phyloP scores from a whole-genome alignment of 495 filamentous ascomycete species.

The Daldinia childiae region DNA sequence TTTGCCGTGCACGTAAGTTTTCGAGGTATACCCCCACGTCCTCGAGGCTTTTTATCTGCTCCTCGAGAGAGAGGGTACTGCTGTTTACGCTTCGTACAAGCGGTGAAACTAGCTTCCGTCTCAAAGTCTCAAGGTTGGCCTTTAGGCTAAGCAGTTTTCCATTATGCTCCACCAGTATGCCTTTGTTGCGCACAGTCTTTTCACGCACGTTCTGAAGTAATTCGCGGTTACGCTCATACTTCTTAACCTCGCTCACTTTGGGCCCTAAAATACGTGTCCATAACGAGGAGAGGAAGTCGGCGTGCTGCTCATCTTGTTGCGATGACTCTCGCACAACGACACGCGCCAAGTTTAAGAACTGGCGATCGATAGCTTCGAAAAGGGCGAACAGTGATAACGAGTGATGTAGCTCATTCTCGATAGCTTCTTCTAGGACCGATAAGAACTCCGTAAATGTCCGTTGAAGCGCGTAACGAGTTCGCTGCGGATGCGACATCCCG shows the following conservation, averaged over 20 bases:
- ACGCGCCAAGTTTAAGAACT: slow-evolving; percentile 87
- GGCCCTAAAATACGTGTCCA: slow-evolving; percentile 86
- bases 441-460: slow-evolving; percentile 89
- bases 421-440: slow-evolving; percentile 85
- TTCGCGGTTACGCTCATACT: slow-evolving; percentile 87
- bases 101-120: slow-evolving; percentile 81
- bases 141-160: slow-evolving; percentile 80
- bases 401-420: slow-evolving; percentile 81
- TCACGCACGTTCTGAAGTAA: slow-evolving; percentile 78
- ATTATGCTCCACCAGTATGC: slow-evolving; percentile 83
- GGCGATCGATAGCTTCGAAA: slow-evolving; percentile 86
- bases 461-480: slow-evolving; percentile 79
- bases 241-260: slow-evolving; percentile 73
- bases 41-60: slow-evolving; percentile 83
- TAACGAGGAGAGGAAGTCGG: slow-evolving; percentile 80
- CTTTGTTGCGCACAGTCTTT: slow-evolving; percentile 86
- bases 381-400: slow-evolving; percentile 79
- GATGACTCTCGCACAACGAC: slow-evolving; percentile 85
- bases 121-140: slow-evolving; percentile 78
- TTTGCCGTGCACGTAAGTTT: slow-evolving; percentile 77
- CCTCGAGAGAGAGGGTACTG: slow-evolving; percentile 76
- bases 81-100: slow-evolving; percentile 75
- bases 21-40: slow-evolving; percentile 79
- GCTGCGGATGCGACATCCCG: slow-evolving; percentile 79
- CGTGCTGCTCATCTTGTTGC: slow-evolving; percentile 78